Conservation (phyloP, 495 filamentous ascomycete genomes). For the Tuber microsphaerosporum region DNA sequence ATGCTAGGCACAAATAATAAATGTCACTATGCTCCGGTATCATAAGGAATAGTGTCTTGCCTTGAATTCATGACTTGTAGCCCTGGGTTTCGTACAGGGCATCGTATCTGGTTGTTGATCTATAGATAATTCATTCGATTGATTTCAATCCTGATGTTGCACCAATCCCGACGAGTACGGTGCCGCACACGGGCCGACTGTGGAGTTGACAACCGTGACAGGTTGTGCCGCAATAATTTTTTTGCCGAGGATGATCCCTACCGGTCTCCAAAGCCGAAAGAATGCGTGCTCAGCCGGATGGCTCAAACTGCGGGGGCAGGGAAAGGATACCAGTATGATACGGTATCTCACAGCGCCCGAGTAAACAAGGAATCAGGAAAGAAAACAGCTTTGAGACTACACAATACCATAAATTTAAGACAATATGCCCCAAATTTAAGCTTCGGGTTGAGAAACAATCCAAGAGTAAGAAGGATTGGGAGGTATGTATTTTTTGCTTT, state of each 20-base stretch:
- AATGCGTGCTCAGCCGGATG: neutral
- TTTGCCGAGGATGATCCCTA: neutral
- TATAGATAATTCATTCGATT: neutral
- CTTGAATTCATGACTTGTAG: neutral
- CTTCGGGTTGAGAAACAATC: neutral
- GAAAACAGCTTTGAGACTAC: neutral
- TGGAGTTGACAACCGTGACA: neutral
- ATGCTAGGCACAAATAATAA: neutral
- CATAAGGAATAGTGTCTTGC: neutral
- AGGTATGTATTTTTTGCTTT: neutral
- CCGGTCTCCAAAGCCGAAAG: neutral
- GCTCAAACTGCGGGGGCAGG: neutral
- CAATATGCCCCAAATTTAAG: neutral
- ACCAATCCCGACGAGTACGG: neutral
- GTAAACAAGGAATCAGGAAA: neutral
- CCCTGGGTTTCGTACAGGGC: neutral
- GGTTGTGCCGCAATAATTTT: neutral
- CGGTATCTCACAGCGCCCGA: neutral
- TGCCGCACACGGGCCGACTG: neutral
- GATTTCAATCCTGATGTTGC: neutral
- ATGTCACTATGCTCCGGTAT: neutral
- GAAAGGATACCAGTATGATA: neutral
- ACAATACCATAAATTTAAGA: neutral
- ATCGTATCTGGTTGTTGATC: neutral
- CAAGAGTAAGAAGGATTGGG: neutral